Percentiles rank a stretch among this genome's conserved stretches.
Conservation (phyloP, 441 rosid genomes). For the Pelargonium fulgidum region DNA sequence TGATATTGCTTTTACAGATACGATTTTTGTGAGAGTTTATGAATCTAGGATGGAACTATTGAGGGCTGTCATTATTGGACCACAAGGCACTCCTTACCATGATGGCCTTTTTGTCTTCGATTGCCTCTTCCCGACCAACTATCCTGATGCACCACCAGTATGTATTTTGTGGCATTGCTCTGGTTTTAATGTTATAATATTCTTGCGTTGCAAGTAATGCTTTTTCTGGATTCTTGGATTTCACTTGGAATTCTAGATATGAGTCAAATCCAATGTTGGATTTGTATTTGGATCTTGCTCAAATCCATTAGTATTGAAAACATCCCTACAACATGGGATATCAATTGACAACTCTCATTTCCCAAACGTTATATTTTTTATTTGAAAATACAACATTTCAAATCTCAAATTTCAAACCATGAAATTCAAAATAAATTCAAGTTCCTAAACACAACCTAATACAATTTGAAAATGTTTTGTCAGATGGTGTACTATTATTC, state of each 20-base stretch:
- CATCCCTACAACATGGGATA: no score
- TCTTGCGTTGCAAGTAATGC: constrained; percentile 8
- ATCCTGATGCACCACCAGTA: constrained; percentile 52
- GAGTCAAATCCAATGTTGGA: no score
- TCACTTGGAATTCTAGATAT: no score
- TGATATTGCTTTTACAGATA: constrained; percentile 24
- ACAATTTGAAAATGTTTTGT: constrained; percentile 5
- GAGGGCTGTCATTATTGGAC: constrained; percentile 54
- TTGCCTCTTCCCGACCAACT: constrained; percentile 44
- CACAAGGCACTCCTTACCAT: constrained; percentile 58
- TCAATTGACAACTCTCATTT: no score
- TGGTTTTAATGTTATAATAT: constrained; percentile 7
- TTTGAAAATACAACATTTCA: no score
- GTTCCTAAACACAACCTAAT: no score
- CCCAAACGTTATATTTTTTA: no score
- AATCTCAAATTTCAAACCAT: no score
- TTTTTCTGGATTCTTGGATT: no score
- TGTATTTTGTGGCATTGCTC: constrained; percentile 12
- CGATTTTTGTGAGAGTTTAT: constrained; percentile 50
- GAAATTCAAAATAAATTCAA: no score
- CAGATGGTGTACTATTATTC: constrained; percentile 60
- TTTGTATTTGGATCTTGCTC: no score
- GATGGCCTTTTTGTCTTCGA: constrained; percentile 66
- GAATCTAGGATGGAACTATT: constrained; percentile 55
- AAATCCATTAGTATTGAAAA: no score